Conservation (phyloP, 495 filamentous ascomycete species). For the Stereocaulon alpinum region DNA sequence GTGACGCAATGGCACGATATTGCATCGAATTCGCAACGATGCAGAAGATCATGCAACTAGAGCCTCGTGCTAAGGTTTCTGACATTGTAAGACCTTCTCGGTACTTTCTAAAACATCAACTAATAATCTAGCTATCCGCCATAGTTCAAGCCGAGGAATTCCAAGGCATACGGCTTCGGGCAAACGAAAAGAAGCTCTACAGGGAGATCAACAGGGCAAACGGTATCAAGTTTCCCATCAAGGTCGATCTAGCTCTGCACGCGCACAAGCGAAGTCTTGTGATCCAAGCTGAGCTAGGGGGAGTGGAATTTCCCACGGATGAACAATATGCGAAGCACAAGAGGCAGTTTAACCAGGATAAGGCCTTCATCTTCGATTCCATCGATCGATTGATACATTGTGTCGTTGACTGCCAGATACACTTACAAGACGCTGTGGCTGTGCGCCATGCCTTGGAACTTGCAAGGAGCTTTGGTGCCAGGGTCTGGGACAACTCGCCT, state of each 20-base stretch:
- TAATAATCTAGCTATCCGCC: slow-evolving; percentile 48
- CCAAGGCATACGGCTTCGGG: slow-evolving; percentile 62
- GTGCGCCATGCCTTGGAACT: slow-evolving; percentile 67
- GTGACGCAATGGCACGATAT: slow-evolving; percentile 86
- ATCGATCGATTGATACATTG: slow-evolving; percentile 69
- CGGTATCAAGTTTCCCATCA: slow-evolving; percentile 68
- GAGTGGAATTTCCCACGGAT: slow-evolving; percentile 56
- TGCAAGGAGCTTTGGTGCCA: slow-evolving; percentile 63
- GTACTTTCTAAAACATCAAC: slow-evolving; percentile 1
- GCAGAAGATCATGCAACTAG: slow-evolving; percentile 59
- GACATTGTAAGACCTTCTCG: slow-evolving; percentile 53
- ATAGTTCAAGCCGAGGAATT: slow-evolving; percentile 70
- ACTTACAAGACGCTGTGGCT: slow-evolving; percentile 54
- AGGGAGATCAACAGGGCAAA: slow-evolving; percentile 70
- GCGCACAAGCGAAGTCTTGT: slow-evolving; percentile 84
- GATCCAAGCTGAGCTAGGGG: slow-evolving; percentile 70
- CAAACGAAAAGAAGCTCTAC: slow-evolving; percentile 64
- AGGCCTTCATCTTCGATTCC: slow-evolving; percentile 58
- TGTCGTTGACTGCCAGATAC: slow-evolving; percentile 72
- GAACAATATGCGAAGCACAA: slow-evolving; percentile 52
- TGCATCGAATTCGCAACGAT: slow-evolving; percentile 89
- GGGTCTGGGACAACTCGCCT: slow-evolving; percentile 78
- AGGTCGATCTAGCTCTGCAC: slow-evolving; percentile 57
- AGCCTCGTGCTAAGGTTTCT: slow-evolving; percentile 48
- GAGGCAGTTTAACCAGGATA: slow-evolving; percentile 58